Evolutionary conservation across 176 grass and related monocot genomes (phyloP), one percentile per base, ranked within the genome.

Genomic region (Neostapfia colusana): DNA sequence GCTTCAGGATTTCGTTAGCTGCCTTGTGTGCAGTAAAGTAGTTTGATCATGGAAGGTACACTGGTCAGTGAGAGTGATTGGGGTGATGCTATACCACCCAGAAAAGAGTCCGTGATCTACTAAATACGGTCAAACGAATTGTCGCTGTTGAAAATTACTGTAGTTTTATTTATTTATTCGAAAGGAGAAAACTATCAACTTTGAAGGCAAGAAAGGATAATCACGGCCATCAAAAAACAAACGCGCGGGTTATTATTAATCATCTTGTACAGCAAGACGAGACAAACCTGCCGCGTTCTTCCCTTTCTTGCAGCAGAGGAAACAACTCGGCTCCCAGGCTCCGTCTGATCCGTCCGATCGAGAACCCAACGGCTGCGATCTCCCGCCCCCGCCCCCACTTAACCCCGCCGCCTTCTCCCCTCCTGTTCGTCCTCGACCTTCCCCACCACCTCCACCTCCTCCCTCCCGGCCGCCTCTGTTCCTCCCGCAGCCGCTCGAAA

Each of bases 301-400:
- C n/a, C 18, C 58, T 79, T 73, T 66, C 82, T 72, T 85, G 75
- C 75, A 25, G 67, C 8, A 43, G 24, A 72, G 68, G 75, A 85
- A 85, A 85, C 75, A 79, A 58, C 37, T 15, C 26, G 11, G 20
- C 4, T 36, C 18, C 15, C 1, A 1, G 64, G 12, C 1, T 3
- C 24, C 4, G 12, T 76, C 15, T 17, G 6, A 5, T 4, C 75
- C 75, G 67, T 73, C 75, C 46, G 67, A 73, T 58, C 26, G 34
- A 26, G n/a, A 10, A 73, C 72, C 75, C 50, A 28, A 67, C 68
- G 75, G 48, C 10, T 8, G 1, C 1, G 49, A 78, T 63, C 3
- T 42, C 18, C 12, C 44, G 3, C 4, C 44, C 5, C 66, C n/a
- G n/a, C 2, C 13, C n/a, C 35, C 37, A 65, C 57, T 20, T 71